Evolutionary conservation across 371 early-diverging fungal genomes (phyloP).

Genomic region (Mortierella sp.): DNA sequence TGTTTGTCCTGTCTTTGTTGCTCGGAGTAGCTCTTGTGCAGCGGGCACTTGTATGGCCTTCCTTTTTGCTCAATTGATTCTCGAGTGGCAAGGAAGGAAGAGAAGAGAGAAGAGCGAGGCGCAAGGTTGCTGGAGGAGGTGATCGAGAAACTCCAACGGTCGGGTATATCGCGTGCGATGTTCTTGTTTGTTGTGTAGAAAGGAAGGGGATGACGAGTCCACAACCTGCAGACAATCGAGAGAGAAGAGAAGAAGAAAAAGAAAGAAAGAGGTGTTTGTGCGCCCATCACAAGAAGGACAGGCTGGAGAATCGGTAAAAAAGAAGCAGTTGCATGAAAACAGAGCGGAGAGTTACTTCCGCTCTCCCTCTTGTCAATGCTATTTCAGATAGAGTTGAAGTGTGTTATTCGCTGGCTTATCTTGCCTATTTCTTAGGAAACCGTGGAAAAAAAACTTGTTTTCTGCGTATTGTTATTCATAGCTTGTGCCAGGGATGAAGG

Average conservation of each 20-base stretch:
- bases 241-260: not conserved
- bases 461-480: not conserved
- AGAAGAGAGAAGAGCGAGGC: not conserved
- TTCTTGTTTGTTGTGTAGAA: not conserved
- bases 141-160: no score
- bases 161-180: not conserved
- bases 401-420: not conserved
- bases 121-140: not conserved
- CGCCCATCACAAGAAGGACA: not conserved
- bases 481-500: not conserved
- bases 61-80: not conserved
- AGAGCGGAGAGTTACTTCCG: not conserved
- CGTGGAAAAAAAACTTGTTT: conserved; percentile 9
- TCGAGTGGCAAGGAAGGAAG: not conserved
- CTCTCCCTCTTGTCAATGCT: conserved; percentile 1
- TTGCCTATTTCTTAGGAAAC: not conserved
- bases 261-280: not conserved
- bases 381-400: conserved; percentile 16
- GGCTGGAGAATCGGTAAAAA: no score
- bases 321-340: not conserved
- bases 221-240: conserved; percentile 2
- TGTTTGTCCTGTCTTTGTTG: conserved; percentile 8
- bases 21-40: not conserved
- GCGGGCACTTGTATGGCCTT: no score
- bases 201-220: not conserved